Percentiles rank a stretch among this genome's conserved stretches.
Evolutionary conservation across 495 filamentous ascomycete genomes (phyloP).

Genomic region (Podospora tetraspora): DNA sequence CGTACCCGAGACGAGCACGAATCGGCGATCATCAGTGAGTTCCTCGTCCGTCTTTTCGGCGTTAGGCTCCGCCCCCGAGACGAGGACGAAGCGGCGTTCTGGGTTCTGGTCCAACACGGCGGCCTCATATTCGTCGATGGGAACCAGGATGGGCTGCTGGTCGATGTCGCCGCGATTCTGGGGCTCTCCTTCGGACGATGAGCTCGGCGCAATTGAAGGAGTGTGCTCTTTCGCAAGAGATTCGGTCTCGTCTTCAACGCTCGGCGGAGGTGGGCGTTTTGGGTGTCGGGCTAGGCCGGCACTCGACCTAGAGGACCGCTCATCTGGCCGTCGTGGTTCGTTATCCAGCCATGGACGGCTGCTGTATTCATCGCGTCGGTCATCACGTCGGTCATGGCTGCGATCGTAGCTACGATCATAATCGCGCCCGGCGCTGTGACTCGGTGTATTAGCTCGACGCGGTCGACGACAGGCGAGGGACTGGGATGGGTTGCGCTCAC

Average conservation of each 20-base stretch:
- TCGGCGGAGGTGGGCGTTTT: conserved; percentile 35
- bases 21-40: conserved; percentile 36
- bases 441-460: conserved; percentile 1
- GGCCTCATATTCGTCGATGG: not conserved
- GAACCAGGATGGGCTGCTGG: conserved; percentile 38
- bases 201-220: conserved; percentile 22
- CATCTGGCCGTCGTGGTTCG: conserved; percentile 6
- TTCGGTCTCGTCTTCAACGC: conserved; percentile 43
- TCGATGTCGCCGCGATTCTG: conserved; percentile 39
- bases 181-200: conserved; percentile 35
- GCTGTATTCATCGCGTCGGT: not conserved
- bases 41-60: conserved; percentile 12
- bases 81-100: conserved; percentile 44
- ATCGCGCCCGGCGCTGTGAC: not conserved
- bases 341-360: not conserved
- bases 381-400: conserved; percentile 1
- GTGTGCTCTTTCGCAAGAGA: conserved; percentile 42
- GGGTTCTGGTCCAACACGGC: conserved; percentile 40
- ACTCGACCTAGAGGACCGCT: conserved; percentile 15
- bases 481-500: conserved; percentile 28
- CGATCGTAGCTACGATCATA: not conserved
- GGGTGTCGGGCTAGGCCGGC: conserved; percentile 2
- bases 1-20: conserved; percentile 35
- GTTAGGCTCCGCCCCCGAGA: conserved; percentile 29
- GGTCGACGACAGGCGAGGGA: too few species aligned